Conservation (phyloP, 352 stramenopile genomes). For the Phytophthora tentaculata region DNA sequence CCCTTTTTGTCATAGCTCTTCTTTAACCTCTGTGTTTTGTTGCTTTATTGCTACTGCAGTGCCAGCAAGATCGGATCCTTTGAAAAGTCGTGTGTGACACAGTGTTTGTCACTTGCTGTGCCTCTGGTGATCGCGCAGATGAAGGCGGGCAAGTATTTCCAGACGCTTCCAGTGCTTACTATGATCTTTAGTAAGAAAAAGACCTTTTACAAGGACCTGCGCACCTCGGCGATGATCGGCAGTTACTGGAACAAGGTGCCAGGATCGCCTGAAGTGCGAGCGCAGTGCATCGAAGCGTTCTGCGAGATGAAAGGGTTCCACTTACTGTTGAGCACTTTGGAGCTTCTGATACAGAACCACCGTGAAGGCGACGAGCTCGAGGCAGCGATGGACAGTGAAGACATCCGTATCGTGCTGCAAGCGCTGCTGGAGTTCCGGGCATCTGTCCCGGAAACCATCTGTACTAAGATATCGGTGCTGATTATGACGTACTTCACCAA, state of each 20-base stretch:
- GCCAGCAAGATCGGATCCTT: conserved; percentile 87
- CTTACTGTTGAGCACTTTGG: conserved; percentile 72
- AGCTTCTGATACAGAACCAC: conserved; percentile 69
- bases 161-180: conserved; percentile 72
- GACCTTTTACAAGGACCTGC: conserved; percentile 90
- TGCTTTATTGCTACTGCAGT: conserved; percentile 41
- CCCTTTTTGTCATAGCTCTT: not conserved
- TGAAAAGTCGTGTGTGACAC: conserved; percentile 88
- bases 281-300: conserved; percentile 85
- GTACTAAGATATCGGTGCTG: conserved; percentile 69
- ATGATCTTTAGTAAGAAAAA: conserved; percentile 92
- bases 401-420: conserved; percentile 81
- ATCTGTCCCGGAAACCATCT: conserved; percentile 69
- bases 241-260: conserved; percentile 91
- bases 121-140: conserved; percentile 77
- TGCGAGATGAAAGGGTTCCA: conserved; percentile 85
- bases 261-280: conserved; percentile 79
- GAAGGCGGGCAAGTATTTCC: conserved; percentile 67
- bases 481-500: conserved; percentile 88
- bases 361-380: conserved; percentile 49
- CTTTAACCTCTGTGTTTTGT: conserved; percentile 4
- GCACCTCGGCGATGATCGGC: conserved; percentile 87
- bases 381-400: conserved; percentile 76
- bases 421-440: conserved; percentile 80
- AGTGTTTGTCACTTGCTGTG: conserved; percentile 72